Evolutionary conservation across 1,139 yeast species (phyloP).

Genomic region (Blastobotrys capitulatus): DNA sequence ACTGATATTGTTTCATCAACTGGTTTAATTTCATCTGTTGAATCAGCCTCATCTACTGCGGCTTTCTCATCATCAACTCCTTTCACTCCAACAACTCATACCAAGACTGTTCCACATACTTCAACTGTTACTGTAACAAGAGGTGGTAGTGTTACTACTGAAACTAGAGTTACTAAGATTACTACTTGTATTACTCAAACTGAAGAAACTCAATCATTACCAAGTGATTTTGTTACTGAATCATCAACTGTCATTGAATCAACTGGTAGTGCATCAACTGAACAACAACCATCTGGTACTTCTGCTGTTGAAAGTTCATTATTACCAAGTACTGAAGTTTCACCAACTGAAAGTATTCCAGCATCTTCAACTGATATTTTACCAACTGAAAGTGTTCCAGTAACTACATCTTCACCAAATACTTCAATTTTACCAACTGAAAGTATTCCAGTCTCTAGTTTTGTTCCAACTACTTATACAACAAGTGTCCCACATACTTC

Average conservation of each 20-base stretch:
- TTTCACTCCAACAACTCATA: not conserved
- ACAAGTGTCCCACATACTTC: no score
- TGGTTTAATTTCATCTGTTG: not conserved
- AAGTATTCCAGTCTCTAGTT: not conserved
- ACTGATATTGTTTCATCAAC: not conserved
- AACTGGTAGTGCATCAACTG: not conserved
- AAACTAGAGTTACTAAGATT: not conserved
- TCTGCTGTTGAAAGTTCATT: not conserved
- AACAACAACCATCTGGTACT: no score
- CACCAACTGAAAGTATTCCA: no score
- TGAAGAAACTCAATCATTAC: no score
- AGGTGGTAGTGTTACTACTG: not conserved
- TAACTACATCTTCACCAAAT: not conserved
- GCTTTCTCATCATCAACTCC: not conserved
- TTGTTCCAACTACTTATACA: no score
- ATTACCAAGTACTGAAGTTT: not conserved
- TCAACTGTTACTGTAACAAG: not conserved
- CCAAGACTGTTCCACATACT: not conserved
- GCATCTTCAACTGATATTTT: no score
- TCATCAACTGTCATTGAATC: not conserved
- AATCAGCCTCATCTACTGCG: not conserved
- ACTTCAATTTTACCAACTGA: not conserved
- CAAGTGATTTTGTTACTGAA: not conserved
- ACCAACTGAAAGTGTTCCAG: no score
- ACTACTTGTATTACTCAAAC: not conserved